These are phyloP conservation scores for Stephanodiscus triporus DNA, from an alignment of 108 stramenopile genomes.

Conservation along the genomic window DNA sequence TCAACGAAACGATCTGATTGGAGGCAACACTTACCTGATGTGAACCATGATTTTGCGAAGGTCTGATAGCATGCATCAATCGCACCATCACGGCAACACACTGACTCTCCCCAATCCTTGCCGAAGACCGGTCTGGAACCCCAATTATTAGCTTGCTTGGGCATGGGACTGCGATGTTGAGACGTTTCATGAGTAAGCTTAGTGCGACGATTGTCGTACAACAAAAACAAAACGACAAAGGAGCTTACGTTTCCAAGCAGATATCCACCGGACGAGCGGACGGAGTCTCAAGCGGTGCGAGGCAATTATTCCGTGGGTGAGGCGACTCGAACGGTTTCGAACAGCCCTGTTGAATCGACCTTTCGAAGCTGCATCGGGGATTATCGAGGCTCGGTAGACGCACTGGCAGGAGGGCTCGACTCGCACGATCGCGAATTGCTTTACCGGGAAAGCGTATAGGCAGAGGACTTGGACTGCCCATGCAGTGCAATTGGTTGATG, in stretches of 20 bases:
- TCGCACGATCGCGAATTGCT: constrained; percentile 18
- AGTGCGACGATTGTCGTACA: background rate
- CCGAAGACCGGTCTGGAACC: constrained; percentile 72
- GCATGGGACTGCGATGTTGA: constrained; percentile 54
- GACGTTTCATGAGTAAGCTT: background rate
- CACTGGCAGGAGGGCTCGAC: constrained; percentile 26
- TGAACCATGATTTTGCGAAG: constrained; percentile 53
- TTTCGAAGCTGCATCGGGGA: constrained; percentile 25
- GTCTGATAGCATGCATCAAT: constrained; percentile 42
- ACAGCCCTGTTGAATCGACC: constrained; percentile 9
- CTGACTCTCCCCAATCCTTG: constrained; percentile 80
- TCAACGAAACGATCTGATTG: constrained; percentile 1
- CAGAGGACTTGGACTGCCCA: constrained; percentile 29
- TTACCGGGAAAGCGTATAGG: constrained; percentile 7
- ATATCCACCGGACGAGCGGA: constrained; percentile 4
- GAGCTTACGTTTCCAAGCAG: constrained; percentile 25
- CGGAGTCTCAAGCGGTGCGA: constrained; percentile 29
- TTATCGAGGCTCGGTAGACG: constrained; percentile 21
- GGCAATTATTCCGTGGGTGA: constrained; percentile 37
- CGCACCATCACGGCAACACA: constrained; percentile 40
- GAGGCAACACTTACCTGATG: constrained; percentile 21
- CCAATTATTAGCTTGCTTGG: constrained; percentile 63
- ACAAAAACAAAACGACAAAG: background rate
- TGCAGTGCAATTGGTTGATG: constrained; percentile 35
- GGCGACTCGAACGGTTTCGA: constrained; percentile 35